phyloP scores from a whole-genome alignment of 2,329 filamentous ascomycete species.

The Clarireedia sp. region DNA sequence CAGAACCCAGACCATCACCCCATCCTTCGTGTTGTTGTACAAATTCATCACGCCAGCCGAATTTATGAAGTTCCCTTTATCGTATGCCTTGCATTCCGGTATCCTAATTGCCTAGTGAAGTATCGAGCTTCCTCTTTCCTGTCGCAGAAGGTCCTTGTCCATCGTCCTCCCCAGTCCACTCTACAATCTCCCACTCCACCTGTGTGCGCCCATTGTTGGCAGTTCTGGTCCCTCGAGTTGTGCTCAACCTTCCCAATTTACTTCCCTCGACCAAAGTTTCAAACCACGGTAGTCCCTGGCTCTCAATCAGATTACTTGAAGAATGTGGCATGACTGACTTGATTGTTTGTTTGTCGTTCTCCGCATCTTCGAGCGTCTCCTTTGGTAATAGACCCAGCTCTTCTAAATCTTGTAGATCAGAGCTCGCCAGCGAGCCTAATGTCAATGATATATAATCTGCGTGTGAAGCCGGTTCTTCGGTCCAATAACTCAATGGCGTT shows the following conservation, averaged over 20 bases:
- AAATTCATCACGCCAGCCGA: neutral
- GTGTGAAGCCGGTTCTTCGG: conserved; percentile 61
- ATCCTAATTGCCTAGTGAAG: conserved; percentile 4
- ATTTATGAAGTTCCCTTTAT: neutral
- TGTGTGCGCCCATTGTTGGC: conserved; percentile 56
- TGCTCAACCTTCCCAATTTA: conserved; percentile 58
- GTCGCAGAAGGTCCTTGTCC: conserved; percentile 29
- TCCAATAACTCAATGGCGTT: conserved; percentile 78
- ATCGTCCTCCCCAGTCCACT: conserved; percentile 51
- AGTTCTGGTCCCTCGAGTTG: conserved; percentile 44
- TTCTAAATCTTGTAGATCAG: conserved; percentile 65
- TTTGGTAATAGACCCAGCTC: conserved; percentile 65
- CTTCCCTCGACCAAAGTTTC: conserved; percentile 74
- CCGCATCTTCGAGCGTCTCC: conserved; percentile 31
- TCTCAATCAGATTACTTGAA: conserved; percentile 17
- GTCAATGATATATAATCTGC: conserved; percentile 74
- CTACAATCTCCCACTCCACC: conserved; percentile 78
- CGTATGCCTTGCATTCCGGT: conserved; percentile 3
- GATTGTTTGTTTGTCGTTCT: conserved; percentile 21
- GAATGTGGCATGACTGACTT: conserved; percentile 22
- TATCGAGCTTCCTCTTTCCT: conserved; percentile 33
- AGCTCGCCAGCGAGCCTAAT: conserved; percentile 64
- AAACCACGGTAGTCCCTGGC: conserved; percentile 70
- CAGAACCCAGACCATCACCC: neutral
- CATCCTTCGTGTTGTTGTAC: neutral